Evolutionary conservation across 768 basidiomycete species (phyloP), one percentile per base, ranked within the genome.

Genomic region (Pleurotus pulmonarius): DNA sequence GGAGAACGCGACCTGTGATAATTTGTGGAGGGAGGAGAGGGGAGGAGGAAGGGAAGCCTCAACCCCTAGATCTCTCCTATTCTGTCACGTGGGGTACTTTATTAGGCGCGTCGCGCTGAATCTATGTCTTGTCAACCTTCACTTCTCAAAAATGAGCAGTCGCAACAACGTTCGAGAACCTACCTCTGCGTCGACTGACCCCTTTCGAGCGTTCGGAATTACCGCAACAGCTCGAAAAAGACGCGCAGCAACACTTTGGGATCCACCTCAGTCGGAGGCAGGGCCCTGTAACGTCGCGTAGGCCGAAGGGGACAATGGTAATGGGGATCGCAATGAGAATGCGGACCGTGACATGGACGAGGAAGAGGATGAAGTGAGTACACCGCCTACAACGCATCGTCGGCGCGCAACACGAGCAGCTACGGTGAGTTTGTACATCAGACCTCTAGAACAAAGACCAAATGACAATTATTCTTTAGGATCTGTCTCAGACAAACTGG

Each of bases 181-280:
- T 3, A 83, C 88, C 0, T 92, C 90, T 18, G 92, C 92, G 0
- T 71, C 94, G 11, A 92, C 92, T 37, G 89, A 91, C 59, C 93
- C 88, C 61, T 73, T 94, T 29, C 81, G 81, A 63, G 92, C 89
- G 46, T 69, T 73, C 46, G 79, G 78, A 4, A 82, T 81, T 39
- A 80, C 76, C 3, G 66, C 77, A 4, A 75, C 75, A 2, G 77
- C 74, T 15, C 67, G 81, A 38, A 79, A 78, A 22, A 70, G 72
- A 11, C 72, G 77, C 20, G 69, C 61, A 20, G 72, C 71, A 3
- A 59, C 64, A n/a, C n/a, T 40, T 6, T 56, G 60, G 46, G 67
- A 69, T 26, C 74, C 78, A 59, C 67, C 79, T n/a, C n/a, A n/a
- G n/a, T n/a, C n/a, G n/a, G 71, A 67, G 25, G 79, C 80, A 11